Base-by-base conservation (phyloP, 345 rosid genomes). In the Populus simonii region DNA sequence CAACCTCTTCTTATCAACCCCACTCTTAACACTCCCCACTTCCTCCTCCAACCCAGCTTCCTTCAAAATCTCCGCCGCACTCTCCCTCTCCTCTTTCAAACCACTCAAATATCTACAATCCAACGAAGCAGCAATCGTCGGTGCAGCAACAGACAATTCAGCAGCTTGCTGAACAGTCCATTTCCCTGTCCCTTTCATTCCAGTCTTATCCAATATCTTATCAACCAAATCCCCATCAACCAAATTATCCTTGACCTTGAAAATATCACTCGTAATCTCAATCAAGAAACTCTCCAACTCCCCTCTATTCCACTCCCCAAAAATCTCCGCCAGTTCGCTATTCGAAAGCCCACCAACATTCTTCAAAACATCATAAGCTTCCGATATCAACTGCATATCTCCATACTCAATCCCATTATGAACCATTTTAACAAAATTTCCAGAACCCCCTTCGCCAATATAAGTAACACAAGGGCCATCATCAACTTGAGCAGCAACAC, bases 101-200 rank as follows among this genome's bases (percentile, higher is more conserved):
- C 99, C 97, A 66, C 98, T 96, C 85, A 95, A 81, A 77, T 90
- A 95, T 79, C 99, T 82, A 57, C 98, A 90, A 80, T 93, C 98
- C 84, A 95, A 88, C 1, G 97, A 93, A 3, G 99, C 99, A 0
- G 98, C 99, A 15, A 95, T 95, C 0, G 98, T 95, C 1, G 99
- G 99, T 1, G 99, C 98, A 0, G 98, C 99, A 35, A 93, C 95
- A n/a, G 97, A 93, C 33, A 95, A 91, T 88, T 95, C 98, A 0
- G 99, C 98, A 3, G 99, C 98, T 79, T 93, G 98, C 84, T 95
- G 99, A 13, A 95, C 98, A 0, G 99, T 95, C 99, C 99, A 95
- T 80, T 95, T 95, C 18, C 99, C 99, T 0, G 99, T 93, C 18
- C 99, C 99, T 81, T 94, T 94, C 99, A 94, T 94, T 22, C 99